Base-by-base conservation (phyloP, 208 protist genomes). In the Trypanosoma vivax region DNA sequence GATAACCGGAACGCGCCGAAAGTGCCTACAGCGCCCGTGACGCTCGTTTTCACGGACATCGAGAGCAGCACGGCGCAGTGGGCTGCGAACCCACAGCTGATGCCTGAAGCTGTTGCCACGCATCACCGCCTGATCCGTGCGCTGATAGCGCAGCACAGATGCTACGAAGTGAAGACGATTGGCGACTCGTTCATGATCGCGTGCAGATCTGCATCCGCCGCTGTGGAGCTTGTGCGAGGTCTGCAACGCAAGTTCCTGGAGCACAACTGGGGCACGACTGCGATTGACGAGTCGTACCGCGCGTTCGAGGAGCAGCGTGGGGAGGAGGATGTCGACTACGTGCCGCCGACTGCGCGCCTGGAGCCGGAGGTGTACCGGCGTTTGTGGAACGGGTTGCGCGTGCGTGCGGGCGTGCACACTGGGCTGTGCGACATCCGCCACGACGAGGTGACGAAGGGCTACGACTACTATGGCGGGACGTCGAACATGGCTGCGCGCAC, bases 151-250 rank as follows among this genome's bases (percentile, higher is more conserved):
- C 71, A 68, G 66, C 64, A 80, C 66, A 61, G 63, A 48, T 79
- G 75, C 54, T 90, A 90, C 59, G 79, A 87, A 61, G 82, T 90
- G 55, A 90, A 90, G 63, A 90, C 76, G 45, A 71, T 87, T 30
- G 82, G 82, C 27, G 82, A 90, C 70, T 72, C 82, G 35, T 87
- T 90, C 72, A 90, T 43, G 39, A 43, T 43, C 39, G 39, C 39
- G n/a, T 21, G 39, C 39, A 11, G 23, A 19, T 9, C n/a, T 87
- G 73, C 77, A 19, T 43, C 27, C 33, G 50, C 25, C n/a, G 74
- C 64, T n/a, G 65, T 82, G 19, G 18, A 55, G 18, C 73, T 80
- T 14, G 73, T 65, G 19, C 39, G 55, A 0, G 81, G 73, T 2
- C 40, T 87, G 6, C 78, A 90, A 57, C 49, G 29, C 18, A 58